A percentile compares a stretch with the other conserved stretches of the same genome.
Conservation (phyloP, 2,329 filamentous ascomycete species). For the Venturia aucupariae region DNA sequence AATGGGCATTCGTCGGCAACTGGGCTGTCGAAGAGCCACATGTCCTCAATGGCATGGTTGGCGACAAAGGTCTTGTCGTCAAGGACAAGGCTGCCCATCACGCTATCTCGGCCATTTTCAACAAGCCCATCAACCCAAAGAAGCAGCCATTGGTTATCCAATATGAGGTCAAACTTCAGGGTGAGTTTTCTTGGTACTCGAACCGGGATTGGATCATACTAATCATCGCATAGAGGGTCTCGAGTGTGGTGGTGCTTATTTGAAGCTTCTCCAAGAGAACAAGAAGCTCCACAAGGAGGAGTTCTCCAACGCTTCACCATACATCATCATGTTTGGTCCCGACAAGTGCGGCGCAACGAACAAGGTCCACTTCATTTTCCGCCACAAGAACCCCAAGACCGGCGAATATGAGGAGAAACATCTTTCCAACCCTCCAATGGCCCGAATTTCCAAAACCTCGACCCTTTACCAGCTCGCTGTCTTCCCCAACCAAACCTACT, state of each 20-base stretch:
- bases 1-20: constrained; percentile 95
- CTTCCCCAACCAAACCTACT: constrained; percentile 90
- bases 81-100: constrained; percentile 98
- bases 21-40: constrained; percentile 94
- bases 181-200: constrained; percentile 44
- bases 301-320: constrained; percentile 94
- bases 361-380: constrained; percentile 97
- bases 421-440: constrained; percentile 70
- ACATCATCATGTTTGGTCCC: constrained; percentile 99
- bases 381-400: constrained; percentile 99
- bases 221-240: constrained; percentile 59
- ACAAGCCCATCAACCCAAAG: constrained; percentile 94
- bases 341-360: constrained; percentile 99
- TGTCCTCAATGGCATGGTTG: constrained; percentile 84
- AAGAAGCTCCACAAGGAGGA: constrained; percentile 94
- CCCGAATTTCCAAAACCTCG: constrained; percentile 82
- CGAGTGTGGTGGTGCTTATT: constrained; percentile 95
- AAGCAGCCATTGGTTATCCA: constrained; percentile 94
- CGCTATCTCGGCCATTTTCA: constrained; percentile 98
- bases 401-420: constrained; percentile 99
- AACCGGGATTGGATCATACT: constrained; percentile 24
- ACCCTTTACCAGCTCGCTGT: constrained; percentile 96
- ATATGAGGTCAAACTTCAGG: constrained; percentile 98
- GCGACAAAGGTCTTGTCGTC: constrained; percentile 92
- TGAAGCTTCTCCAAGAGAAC: constrained; percentile 98